Evolutionary conservation across 1,284 basidiomycete genomes (phyloP).

Genomic region (Laetiporus sulphureus): DNA sequence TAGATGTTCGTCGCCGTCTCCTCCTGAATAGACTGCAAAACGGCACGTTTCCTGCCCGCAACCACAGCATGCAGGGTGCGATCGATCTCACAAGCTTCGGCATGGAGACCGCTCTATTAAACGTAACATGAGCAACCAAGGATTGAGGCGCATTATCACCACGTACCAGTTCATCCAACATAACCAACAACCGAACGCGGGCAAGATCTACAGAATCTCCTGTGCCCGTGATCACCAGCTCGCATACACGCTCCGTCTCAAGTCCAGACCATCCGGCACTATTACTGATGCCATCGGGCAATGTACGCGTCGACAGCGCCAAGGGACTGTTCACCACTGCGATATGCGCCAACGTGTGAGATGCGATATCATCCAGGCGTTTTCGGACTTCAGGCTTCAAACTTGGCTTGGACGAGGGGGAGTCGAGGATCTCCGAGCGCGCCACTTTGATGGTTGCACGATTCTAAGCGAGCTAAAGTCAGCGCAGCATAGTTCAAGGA

Average conservation of each 20-base stretch:
- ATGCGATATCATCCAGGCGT: constrained; percentile 89
- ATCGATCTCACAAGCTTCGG: constrained; percentile 91
- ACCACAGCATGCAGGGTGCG: constrained; percentile 92
- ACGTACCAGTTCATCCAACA: constrained; percentile 90
- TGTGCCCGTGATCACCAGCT: constrained; percentile 84
- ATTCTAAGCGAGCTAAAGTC: constrained; percentile 41
- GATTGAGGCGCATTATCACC: background rate
- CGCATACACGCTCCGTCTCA: constrained; percentile 90
- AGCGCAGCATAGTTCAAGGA: background rate
- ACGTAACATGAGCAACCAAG: too few relatives aligned
- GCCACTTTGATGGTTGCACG: constrained; percentile 84
- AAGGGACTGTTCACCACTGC: constrained; percentile 81
- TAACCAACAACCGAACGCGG: constrained; percentile 83
- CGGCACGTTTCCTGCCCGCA: constrained; percentile 82
- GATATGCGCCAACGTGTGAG: constrained; percentile 83
- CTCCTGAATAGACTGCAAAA: constrained; percentile 91
- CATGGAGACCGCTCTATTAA: constrained; percentile 76
- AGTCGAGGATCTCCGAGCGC: constrained; percentile 88
- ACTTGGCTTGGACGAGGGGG: constrained; percentile 72
- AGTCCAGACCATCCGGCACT: constrained; percentile 80
- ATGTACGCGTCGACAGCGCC: constrained; percentile 62
- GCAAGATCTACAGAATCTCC: constrained; percentile 90
- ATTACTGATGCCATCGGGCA: constrained; percentile 69
- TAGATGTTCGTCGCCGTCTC: constrained; percentile 98
- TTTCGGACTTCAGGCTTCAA: constrained; percentile 85